Conservation (phyloP, 306 rosid species). For the Dalbergia oliveri region DNA sequence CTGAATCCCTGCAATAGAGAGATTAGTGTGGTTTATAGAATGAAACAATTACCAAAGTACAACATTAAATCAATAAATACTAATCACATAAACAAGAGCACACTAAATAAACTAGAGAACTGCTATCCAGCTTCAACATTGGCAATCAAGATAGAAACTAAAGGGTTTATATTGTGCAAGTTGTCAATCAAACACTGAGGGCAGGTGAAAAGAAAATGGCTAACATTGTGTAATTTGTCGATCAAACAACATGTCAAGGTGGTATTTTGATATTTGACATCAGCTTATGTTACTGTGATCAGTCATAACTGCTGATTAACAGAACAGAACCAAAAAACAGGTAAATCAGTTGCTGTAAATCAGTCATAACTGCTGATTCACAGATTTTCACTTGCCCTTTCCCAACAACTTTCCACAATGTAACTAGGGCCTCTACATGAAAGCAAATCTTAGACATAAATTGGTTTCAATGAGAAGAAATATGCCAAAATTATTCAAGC, state of each 20-base stretch:
- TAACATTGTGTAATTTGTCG: conserved; percentile 21
- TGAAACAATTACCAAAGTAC: conserved; percentile 47
- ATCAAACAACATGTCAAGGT: conserved; percentile 17
- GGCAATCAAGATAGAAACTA: conserved; percentile 33
- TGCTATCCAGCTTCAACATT: conserved; percentile 28
- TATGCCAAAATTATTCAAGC: conserved; percentile 26
- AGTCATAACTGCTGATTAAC: conserved; percentile 10
- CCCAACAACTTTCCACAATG: conserved; percentile 34
- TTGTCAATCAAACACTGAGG: conserved; percentile 14
- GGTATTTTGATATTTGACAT: conserved; percentile 30
- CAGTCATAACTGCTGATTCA: background rate
- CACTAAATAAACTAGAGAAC: conserved; percentile 26
- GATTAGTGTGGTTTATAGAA: conserved; percentile 71
- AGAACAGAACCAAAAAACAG: conserved; percentile 34
- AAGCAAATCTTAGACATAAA: conserved; percentile 16
- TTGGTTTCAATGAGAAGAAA: conserved; percentile 28
- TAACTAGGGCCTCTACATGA: conserved; percentile 18
- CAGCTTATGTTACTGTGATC: background rate
- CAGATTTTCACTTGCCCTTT: conserved; percentile 28
- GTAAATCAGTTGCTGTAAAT: background rate
- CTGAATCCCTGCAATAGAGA: conserved; percentile 81
- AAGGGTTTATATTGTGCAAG: conserved; percentile 12
- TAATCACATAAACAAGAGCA: conserved; percentile 1
- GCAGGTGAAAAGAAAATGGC: conserved; percentile 29
- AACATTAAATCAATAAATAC: conserved; percentile 34